These are phyloP conservation scores for Mytilinidion resinicola DNA, from an alignment of 495 filamentous ascomycete genomes.

Conservation along the genomic window DNA sequence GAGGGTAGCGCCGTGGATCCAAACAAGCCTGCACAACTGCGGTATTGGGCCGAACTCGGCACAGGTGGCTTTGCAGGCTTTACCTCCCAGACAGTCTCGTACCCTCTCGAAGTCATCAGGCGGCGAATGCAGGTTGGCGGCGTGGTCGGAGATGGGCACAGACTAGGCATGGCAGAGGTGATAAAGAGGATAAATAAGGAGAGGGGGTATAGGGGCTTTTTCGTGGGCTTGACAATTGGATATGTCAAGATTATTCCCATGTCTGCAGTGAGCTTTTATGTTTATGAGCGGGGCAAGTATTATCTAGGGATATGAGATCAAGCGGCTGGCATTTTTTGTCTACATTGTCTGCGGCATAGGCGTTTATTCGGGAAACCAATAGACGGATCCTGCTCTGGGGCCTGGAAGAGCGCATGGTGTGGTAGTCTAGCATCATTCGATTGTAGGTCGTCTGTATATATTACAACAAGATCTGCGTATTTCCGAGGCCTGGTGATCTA, in stretches of 20 bases:
- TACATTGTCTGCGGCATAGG: too few species aligned
- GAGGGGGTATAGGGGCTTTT: slow-evolving; percentile 76
- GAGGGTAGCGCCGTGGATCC: slow-evolving; percentile 36
- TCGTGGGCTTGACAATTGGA: slow-evolving; percentile 86
- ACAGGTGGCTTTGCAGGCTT: slow-evolving; percentile 81
- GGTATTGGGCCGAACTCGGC: slow-evolving; percentile 73
- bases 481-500: too few species aligned
- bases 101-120: slow-evolving; percentile 87
- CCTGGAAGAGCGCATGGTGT: too few species aligned
- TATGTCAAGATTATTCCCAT: slow-evolving; percentile 93
- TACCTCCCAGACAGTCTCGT: slow-evolving; percentile 83
- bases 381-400: too few species aligned
- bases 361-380: too few species aligned
- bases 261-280: slow-evolving; percentile 70
- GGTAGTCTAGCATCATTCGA: too few species aligned
- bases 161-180: slow-evolving; percentile 73
- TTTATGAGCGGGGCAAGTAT: slow-evolving; percentile 78
- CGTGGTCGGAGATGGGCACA: slow-evolving; percentile 80
- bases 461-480: too few species aligned
- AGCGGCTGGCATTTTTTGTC: too few species aligned
- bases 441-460: too few species aligned
- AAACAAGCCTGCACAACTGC: slow-evolving; percentile 59
- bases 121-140: slow-evolving; percentile 94
- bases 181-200: slow-evolving; percentile 65
- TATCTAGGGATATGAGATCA: slow-evolving; percentile 56